Evolutionary conservation across 768 basidiomycete species (phyloP), one percentile per base, ranked within the genome.

Genomic region (Asterophora parasitica): DNA sequence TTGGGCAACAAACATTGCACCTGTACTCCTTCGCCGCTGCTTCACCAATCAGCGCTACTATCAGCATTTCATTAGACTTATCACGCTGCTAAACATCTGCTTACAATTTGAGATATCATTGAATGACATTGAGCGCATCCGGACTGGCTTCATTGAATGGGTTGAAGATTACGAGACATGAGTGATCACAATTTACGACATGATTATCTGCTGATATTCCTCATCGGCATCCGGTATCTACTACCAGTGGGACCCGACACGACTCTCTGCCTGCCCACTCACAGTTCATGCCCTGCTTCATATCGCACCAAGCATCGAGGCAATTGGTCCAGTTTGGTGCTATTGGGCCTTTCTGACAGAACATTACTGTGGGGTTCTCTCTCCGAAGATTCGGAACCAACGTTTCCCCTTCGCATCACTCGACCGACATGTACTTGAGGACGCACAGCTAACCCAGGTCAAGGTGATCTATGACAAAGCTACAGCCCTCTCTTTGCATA

Each of bases 291-390:
- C 58, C 27, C 35, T 73, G 4, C 58, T 69, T 7, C 67, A 71
- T 44, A 51, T 69, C 45, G 63, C 61, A 6, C 51, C 62, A 28
- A 46, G 54, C 16, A 70, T 74, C 17, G 40, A 58, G 36, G 49
- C 46, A 3, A 51, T 48, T 17, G 70, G 71, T 0, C 71, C 67
- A 4, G 65, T 70, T 3, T 71, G 70, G 65, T 54, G 55, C 1
- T 67, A 63, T 38, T 72, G 68, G 72, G 62, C 68, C 6, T 73
- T 72, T 53, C 56, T 63, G 1, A 71, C 68, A 58, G 71, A 74
- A 46, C 59, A 61, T 1, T 67, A 55, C 42, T 71, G 71, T 54
- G 64, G 66, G 0, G 37, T 32, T 3, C 48, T 73, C 1, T 48
- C 44, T 16, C 59, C 52, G 6, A 48, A 50, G 2, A 61, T 71